phyloP scores from a whole-genome alignment of 345 rosid genomes.

The Sonneratia alba region DNA sequence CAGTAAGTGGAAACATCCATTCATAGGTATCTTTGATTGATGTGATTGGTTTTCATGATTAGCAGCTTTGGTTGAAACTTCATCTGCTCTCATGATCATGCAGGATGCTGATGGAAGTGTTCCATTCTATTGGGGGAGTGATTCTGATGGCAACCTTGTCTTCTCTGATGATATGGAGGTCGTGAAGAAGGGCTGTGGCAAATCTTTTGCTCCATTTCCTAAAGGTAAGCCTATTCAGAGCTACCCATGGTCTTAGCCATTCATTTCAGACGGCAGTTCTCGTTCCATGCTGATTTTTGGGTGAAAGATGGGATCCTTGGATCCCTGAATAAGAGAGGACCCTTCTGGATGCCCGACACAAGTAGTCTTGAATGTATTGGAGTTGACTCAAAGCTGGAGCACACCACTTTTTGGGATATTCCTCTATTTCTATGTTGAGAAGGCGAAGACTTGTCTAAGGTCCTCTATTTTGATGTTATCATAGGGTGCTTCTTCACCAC shows the following conservation, averaged over 20 bases:
- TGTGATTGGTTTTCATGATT: neutral
- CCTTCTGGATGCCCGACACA: neutral
- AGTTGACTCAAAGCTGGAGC: neutral
- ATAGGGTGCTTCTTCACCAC: constrained; percentile 89
- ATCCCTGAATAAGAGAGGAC: neutral
- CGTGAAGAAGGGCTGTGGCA: constrained; percentile 76
- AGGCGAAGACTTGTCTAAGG: neutral
- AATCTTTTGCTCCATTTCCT: constrained; percentile 91
- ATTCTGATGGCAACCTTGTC: constrained; percentile 72
- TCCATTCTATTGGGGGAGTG: constrained; percentile 83
- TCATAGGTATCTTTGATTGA: neutral
- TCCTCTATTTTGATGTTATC: constrained; percentile 8
- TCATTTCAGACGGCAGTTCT: neutral
- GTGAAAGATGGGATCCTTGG: neutral
- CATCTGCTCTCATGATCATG: neutral
- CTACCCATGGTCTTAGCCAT: neutral
- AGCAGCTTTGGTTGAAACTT: neutral
- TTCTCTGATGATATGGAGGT: constrained; percentile 60
- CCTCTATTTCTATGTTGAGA: neutral
- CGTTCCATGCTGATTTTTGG: neutral
- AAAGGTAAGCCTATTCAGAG: constrained; percentile 43
- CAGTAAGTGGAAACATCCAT: constrained; percentile 33
- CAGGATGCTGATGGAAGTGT: constrained; percentile 88
- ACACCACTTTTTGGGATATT: neutral
- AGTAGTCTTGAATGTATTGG: neutral